Evolutionary conservation across 73 alveolate genomes (phyloP).

Genomic region (Paramecium pentaurelia): DNA sequence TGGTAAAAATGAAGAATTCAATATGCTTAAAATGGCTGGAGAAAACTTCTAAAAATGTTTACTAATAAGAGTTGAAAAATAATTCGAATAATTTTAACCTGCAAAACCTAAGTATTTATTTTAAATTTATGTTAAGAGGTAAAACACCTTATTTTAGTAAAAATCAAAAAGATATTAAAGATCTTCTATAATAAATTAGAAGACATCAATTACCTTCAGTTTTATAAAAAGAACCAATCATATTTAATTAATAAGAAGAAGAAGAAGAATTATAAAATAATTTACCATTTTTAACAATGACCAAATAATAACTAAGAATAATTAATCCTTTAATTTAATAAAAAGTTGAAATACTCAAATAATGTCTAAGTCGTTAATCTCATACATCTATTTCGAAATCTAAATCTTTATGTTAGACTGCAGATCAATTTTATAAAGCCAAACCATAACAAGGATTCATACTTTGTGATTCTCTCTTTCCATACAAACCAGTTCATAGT

Average conservation of each 20-base stretch:
- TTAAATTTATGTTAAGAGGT: neutral
- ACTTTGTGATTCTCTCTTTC: neutral
- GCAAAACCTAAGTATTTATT: neutral
- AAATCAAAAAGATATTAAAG: constrained; percentile 5
- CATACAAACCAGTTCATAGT: constrained; percentile 30
- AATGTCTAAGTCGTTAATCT: neutral
- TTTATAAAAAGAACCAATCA: neutral
- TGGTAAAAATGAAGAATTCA: constrained; percentile 35
- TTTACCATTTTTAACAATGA: neutral
- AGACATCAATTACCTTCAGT: neutral
- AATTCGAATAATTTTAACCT: constrained; percentile 35
- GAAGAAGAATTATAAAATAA: neutral
- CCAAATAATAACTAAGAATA: neutral
- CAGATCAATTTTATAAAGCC: neutral
- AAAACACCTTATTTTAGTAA: constrained; percentile 50
- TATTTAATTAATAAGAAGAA: neutral
- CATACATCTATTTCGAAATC: constrained; percentile 12
- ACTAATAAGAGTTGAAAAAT: constrained; percentile 34
- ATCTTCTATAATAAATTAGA: neutral
- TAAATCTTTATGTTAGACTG: neutral
- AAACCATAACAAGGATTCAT: neutral
- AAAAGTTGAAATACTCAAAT: constrained; percentile 25
- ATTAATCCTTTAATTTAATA: constrained; percentile 3
- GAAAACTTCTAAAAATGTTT: constrained; percentile 40
- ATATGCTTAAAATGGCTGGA: constrained; percentile 42